Evolutionary conservation across 2,329 filamentous ascomycete genomes (phyloP), one percentile per base, ranked within the genome.

Genomic region (Talaromyces sp.): DNA sequence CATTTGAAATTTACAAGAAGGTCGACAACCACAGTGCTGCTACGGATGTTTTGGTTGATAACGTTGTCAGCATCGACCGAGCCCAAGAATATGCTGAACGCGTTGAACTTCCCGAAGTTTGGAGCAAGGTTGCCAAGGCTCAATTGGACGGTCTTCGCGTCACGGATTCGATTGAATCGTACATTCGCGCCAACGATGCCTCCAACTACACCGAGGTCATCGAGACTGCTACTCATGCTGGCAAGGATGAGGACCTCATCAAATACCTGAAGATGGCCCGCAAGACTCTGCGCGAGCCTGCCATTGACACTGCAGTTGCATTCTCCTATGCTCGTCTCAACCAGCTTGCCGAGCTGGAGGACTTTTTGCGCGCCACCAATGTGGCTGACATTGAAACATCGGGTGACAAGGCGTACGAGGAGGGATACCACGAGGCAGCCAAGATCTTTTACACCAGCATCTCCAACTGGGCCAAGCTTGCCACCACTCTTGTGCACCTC

Each of bases 371-470:
- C 61, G 87, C 86, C 29, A 92, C 91, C 59, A 99, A 99, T 67
- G 94, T 97, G 63, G 93, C 94, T 57, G 92, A 99, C 74, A 84
- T 97, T 58, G 94, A 99, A 74, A 90, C 94, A 68, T 97, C 92
- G 62, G 94, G 94, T 81, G 94, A 99, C 83, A 97, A 97, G 82
- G 93, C 94, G 24, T 97, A 96, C 67, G 89, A 88, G 64, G 94
- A 99, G 78, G 93, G 93, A 62, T 88, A 91, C 71, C 93, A 94
- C 71, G 89, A 97, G 81, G 94, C 94, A 50, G 91, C 94, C 65
- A 99, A 99, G 85, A 97, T 99, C 72, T 99, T 97, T 84, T 99
- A 88, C 81, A 91, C 87, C 59, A 97, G 91, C 80, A 96, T 99
- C 74, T 99, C 94, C 58, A 99, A 99, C 84, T 99, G 94, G 94